Conservation (phyloP, 75 land plant genomes). For the Sequoiadendron giganteum region DNA sequence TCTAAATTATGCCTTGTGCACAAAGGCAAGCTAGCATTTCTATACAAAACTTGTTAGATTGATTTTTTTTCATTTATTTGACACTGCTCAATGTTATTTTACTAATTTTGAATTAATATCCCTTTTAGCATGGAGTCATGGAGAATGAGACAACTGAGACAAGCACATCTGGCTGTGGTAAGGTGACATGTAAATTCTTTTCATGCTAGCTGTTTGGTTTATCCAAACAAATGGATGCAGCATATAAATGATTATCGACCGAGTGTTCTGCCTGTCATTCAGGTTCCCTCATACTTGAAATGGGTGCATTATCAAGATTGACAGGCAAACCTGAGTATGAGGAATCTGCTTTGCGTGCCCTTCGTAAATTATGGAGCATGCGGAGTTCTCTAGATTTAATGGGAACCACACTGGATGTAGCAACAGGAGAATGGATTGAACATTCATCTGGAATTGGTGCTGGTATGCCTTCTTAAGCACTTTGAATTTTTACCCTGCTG, state of each 20-base stretch:
- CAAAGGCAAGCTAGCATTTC: neutral
- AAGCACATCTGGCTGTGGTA: slow-evolving; percentile 93
- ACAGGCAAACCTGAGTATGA: slow-evolving; percentile 81
- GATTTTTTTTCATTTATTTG: slow-evolving; percentile 1
- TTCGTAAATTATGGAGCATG: slow-evolving; percentile 90
- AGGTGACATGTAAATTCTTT: slow-evolving; percentile 15
- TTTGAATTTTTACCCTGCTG: neutral
- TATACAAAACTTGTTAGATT: neutral
- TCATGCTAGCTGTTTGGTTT: neutral
- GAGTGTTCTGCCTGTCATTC: slow-evolving; percentile 9
- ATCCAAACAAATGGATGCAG: neutral
- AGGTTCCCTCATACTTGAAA: slow-evolving; percentile 93
- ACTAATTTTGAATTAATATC: slow-evolving; percentile 1
- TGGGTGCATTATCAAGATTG: slow-evolving; percentile 84
- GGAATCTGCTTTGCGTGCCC: slow-evolving; percentile 72
- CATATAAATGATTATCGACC: neutral
- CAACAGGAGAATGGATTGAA: slow-evolving; percentile 83
- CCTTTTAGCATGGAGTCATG: slow-evolving; percentile 73
- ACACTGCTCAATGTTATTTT: neutral
- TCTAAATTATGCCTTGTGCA: neutral
- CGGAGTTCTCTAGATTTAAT: slow-evolving; percentile 73
- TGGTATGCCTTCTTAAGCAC: slow-evolving; percentile 44
- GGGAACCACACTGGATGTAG: slow-evolving; percentile 82
- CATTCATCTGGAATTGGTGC: slow-evolving; percentile 92
- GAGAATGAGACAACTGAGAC: slow-evolving; percentile 87